Evolutionary conservation across 2,329 filamentous ascomycete species (phyloP), one percentile per base, ranked within the genome.

Genomic region (Mycogone perniciosa): DNA sequence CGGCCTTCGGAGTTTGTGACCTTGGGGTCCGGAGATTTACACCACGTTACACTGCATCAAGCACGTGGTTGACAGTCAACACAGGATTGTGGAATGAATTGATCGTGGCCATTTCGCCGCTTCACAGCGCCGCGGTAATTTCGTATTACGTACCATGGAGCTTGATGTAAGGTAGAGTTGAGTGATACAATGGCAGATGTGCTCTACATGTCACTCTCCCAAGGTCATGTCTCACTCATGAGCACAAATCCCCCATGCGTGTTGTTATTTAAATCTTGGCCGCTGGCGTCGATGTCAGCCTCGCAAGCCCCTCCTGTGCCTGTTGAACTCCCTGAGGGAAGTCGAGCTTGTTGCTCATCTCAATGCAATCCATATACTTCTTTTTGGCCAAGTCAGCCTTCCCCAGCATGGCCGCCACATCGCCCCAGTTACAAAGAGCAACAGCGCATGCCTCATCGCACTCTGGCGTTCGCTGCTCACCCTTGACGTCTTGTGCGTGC

Each of bases 371-470:
- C 48, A 76, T 71, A 62, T 88, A 96, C 62, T 79, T 80, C 59
- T 75, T 76, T 60, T 77, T 76, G 2, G 92, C 90, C 57, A 86
- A 77, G 4, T 72, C 71, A 1, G 75, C 61, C 59, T 87, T 78
- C 1, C 86, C 85, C 53, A 84, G 70, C 79, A 93, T 84, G 57
- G 87, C 82, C 1, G 88, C 85, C 58, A 96, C 85, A 60, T 95
- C 88, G 27, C 84, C 92, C 48, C 96, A 79, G 64, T 95, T 95
- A 67, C 89, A 87, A n/a, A 88, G 82, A 6, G 91, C 87, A 5
- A 86, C 86, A 2, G 86, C 86, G 62, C 91, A 96, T 1, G 86
- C 88, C 50, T 86, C 68, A 64, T 95, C 89, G 62, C 92, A 96
- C 62, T 95, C 89, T 45, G 84, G 76, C 2, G 82, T 88, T 38